Conservation (phyloP, 805 yeast genomes). For the Metschnikowia noctiluminum region DNA sequence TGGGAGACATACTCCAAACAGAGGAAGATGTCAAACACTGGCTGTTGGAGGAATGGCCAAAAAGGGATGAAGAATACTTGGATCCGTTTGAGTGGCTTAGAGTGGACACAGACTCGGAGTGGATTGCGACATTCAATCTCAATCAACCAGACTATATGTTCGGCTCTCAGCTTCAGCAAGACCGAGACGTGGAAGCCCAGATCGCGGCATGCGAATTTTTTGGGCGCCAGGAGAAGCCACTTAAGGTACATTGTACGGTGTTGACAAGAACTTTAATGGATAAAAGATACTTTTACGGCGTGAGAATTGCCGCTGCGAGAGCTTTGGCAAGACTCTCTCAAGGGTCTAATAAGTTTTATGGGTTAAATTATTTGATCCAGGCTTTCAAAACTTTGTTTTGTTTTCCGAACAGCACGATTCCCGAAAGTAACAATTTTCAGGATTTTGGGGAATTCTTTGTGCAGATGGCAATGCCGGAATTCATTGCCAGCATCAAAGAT, state of each 20-base stretch:
- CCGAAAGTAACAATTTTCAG: constrained; percentile 77
- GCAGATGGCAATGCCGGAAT: constrained; percentile 62
- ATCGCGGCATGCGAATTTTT: constrained; percentile 76
- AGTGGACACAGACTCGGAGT: constrained; percentile 96
- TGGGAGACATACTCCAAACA: constrained; percentile 75
- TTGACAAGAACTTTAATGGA: constrained; percentile 81
- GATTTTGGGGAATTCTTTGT: constrained; percentile 67
- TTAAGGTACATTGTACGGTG: constrained; percentile 66
- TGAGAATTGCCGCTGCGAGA: constrained; percentile 80
- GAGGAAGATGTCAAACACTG: constrained; percentile 63
- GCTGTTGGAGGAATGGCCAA: constrained; percentile 68
- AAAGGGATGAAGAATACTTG: constrained; percentile 66
- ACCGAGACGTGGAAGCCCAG: constrained; percentile 95
- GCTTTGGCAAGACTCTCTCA: constrained; percentile 71
- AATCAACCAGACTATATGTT: constrained; percentile 95
- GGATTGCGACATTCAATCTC: constrained; percentile 81
- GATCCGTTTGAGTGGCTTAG: constrained; percentile 98
- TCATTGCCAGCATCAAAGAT: constrained; percentile 59
- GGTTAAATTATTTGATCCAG: constrained; percentile 66
- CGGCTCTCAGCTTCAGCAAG: constrained; percentile 89
- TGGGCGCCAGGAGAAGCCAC: constrained; percentile 56
- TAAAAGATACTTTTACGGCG: constrained; percentile 79
- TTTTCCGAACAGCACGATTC: constrained; percentile 58
- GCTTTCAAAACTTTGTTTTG: constrained; percentile 72
- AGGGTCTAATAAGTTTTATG: constrained; percentile 61